Evolutionary conservation across 2,329 filamentous ascomycete genomes (phyloP), one percentile per base, ranked within the genome.

Genomic region (Pyricularia sp.): DNA sequence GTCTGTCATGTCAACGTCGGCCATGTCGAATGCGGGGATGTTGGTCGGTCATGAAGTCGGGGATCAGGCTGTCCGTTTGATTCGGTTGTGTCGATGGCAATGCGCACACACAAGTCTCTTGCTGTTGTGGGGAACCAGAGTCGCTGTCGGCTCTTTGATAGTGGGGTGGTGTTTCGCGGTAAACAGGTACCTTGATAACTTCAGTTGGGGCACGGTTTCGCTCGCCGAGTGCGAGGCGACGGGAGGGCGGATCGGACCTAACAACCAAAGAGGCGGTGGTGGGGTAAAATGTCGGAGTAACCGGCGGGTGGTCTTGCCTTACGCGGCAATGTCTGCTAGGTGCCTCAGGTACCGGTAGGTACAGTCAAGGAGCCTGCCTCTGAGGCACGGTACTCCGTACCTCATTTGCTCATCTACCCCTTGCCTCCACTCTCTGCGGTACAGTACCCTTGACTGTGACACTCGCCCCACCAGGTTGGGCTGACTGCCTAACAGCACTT

Each of bases 1-100:
- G 77, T 97, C 94, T 65, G 90, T 89, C 94, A 97, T 97, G 73
- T 97, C 92, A 63, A 97, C 88, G 78, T 99, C 94, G 66, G 93
- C 90, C 94, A 97, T 97, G 68, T 67, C 75, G 69, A 60, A 31
- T 16, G 22, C 35, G 31, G 62, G 40, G 33, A 53, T 26, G 22
- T 57, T 64, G 65, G 53, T n/a, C 60, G 16, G 16, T 62, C 60
- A 22, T 22, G n/a, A 62, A 35, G 24, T 40, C 12, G 60, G 13
- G 19, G 40, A 49, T 49, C 40, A 49, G 40, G 40, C 6, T n/a
- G 40, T 49, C 19, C 19, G n/a, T 33, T 31, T 19, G 40, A 5
- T 49, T n/a, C 40, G 6, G 40, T 49, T 49, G 40, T 49, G 40
- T 49, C 16, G 19, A 8, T 49, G n/a, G 19, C 19, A 49, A 49